phyloP scores from a whole-genome alignment of 176 grass and related monocot genomes.

The Juncus effusus region DNA sequence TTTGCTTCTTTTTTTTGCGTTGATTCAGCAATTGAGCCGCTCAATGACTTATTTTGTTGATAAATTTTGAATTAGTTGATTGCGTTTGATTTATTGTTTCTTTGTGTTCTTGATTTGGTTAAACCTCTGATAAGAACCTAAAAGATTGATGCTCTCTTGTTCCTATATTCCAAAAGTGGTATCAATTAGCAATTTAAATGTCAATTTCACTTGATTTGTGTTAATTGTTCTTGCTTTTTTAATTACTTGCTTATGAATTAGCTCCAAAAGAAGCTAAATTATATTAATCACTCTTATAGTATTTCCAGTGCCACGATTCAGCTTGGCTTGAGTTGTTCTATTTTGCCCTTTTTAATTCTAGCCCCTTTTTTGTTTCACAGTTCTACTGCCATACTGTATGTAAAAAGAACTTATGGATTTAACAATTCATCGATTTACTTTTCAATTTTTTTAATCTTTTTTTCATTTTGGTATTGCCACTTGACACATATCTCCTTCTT shows the following conservation, averaged over 20 bases:
- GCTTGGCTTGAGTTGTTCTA: too few species aligned
- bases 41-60: too few species aligned
- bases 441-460: slow-evolving; percentile 7
- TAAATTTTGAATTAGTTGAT: neutral
- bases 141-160: too few species aligned
- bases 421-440: neutral
- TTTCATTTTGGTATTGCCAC: too few species aligned
- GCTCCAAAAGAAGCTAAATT: too few species aligned
- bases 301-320: too few species aligned
- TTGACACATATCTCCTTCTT: too few species aligned
- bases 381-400: neutral
- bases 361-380: neutral
- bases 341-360: too few species aligned
- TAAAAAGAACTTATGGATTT: neutral
- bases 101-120: slow-evolving; percentile 10
- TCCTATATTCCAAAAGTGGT: too few species aligned
- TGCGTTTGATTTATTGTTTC: neutral
- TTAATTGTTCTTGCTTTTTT: neutral
- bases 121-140: too few species aligned
- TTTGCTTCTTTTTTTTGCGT: neutral
- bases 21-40: too few species aligned
- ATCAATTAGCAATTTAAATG: neutral
- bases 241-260: neutral
- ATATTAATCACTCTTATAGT: too few species aligned
- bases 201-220: slow-evolving; percentile 17